Conservation (phyloP, 805 yeast genomes). For the Candida methanosorbosa region DNA sequence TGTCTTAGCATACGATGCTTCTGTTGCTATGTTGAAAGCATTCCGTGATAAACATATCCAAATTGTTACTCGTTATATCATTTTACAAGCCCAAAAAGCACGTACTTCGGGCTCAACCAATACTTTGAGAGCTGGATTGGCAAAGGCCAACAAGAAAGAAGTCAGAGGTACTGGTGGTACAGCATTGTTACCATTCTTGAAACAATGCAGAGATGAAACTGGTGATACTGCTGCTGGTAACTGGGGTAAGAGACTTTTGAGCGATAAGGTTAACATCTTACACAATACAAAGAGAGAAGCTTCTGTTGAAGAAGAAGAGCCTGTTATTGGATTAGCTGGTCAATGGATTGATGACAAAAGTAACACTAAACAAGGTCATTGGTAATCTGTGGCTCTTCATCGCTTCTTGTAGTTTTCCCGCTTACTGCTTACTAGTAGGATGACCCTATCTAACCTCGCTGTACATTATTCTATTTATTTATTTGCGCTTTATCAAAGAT, state of each 20-base stretch:
- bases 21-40: constrained; percentile 78
- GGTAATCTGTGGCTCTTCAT: constrained; percentile 13
- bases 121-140: constrained; percentile 62
- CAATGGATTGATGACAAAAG: constrained; percentile 21
- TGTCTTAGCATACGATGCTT: constrained; percentile 73
- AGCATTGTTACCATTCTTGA: constrained; percentile 79
- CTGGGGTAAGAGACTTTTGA: constrained; percentile 76
- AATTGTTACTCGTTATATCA: constrained; percentile 79
- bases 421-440: no score
- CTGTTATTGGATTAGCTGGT: constrained; percentile 22
- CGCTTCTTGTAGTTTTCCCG: no score
- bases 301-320: not conserved
- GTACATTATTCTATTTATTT: no score
- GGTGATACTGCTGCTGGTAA: constrained; percentile 88
- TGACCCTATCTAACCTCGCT: no score
- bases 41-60: constrained; percentile 93
- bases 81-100: constrained; percentile 63
- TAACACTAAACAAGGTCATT: constrained; percentile 19
- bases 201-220: constrained; percentile 94
- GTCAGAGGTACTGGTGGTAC: constrained; percentile 93
- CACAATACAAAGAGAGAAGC: not conserved
- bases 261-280: constrained; percentile 33
- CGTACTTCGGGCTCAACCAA: constrained; percentile 43
- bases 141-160: constrained; percentile 39
- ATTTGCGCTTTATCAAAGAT: no score